Evolutionary conservation across 441 rosid species (phyloP).

Genomic region (Erodium moschatum): DNA sequence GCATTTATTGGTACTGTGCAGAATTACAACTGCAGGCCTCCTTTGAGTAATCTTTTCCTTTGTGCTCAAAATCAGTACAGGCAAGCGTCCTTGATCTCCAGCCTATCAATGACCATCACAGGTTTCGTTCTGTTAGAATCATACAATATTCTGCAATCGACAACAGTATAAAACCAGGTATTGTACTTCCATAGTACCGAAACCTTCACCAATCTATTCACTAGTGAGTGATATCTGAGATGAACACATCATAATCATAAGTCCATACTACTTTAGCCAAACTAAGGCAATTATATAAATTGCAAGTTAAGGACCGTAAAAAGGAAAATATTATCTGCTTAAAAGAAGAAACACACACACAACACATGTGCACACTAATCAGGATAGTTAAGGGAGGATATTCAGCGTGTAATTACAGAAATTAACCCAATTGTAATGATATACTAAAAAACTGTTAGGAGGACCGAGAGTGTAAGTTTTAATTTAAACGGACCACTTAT

Average conservation of each 20-base stretch:
- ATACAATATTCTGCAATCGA: background rate
- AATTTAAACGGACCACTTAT: too few relatives aligned
- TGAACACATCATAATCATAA: too few relatives aligned
- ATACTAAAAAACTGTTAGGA: too few relatives aligned
- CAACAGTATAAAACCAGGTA: background rate
- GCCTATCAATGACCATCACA: slow-evolving; percentile 33
- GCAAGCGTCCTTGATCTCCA: slow-evolving; percentile 72
- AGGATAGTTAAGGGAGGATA: too few relatives aligned
- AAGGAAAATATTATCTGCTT: too few relatives aligned
- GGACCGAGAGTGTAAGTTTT: too few relatives aligned
- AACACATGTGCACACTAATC: too few relatives aligned
- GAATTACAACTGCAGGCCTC: slow-evolving; percentile 76
- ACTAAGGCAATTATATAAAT: background rate
- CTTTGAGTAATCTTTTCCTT: slow-evolving; percentile 32
- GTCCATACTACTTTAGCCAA: background rate
- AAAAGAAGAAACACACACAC: too few relatives aligned
- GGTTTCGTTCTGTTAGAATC: background rate
- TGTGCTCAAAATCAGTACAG: slow-evolving; percentile 62
- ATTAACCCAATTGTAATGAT: too few relatives aligned
- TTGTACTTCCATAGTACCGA: background rate
- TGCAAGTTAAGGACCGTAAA: too few relatives aligned
- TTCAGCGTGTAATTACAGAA: too few relatives aligned
- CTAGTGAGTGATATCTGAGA: background rate
- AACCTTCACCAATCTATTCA: background rate
- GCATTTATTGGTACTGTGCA: slow-evolving; percentile 68